These are phyloP conservation scores for Digitaria exilis DNA, from an alignment of 202 grass and related monocot species.

Conservation along the genomic window DNA sequence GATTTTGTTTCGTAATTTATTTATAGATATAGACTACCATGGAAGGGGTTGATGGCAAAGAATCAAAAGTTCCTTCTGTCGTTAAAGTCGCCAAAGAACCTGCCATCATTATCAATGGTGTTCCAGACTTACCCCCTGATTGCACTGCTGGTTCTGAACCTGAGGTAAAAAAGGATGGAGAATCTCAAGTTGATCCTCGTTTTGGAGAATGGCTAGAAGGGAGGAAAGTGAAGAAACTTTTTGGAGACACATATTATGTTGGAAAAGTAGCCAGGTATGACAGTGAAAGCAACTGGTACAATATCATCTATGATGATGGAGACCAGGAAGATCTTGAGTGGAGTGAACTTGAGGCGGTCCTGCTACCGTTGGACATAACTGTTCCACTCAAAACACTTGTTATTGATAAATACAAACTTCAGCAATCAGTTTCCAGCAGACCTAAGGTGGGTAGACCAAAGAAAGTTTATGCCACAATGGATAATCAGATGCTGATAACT, in stretches of 20 bases:
- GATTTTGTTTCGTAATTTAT: constrained; percentile 18
- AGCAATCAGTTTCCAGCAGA: constrained; percentile 35
- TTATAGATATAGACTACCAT: constrained; percentile 46
- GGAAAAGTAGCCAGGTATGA: constrained; percentile 76
- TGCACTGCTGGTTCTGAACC: constrained; percentile 10
- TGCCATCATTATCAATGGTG: constrained; percentile 79
- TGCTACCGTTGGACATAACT: constrained; percentile 85
- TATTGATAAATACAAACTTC: constrained; percentile 54
- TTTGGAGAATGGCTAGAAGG: constrained; percentile 90
- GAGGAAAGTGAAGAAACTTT: constrained; percentile 80
- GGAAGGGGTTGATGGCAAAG: constrained; percentile 37
- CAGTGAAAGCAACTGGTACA: constrained; percentile 90
- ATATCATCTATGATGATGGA: constrained; percentile 77
- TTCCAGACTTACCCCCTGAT: constrained; percentile 59
- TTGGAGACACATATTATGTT: constrained; percentile 61
- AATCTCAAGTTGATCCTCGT: constrained; percentile 59
- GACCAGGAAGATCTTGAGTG: constrained; percentile 95
- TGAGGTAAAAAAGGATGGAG: constrained; percentile 23
- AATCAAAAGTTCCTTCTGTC: constrained; percentile 47
- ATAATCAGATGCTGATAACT: constrained; percentile 32
- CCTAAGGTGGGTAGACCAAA: constrained; percentile 46
- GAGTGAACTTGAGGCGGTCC: constrained; percentile 75
- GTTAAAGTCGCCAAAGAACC: constrained; percentile 73
- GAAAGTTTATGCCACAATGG: constrained; percentile 46
- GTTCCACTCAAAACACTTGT: constrained; percentile 82